Conservation (phyloP, 2,329 filamentous ascomycete species). For the Penicillium sclerotigenum region DNA sequence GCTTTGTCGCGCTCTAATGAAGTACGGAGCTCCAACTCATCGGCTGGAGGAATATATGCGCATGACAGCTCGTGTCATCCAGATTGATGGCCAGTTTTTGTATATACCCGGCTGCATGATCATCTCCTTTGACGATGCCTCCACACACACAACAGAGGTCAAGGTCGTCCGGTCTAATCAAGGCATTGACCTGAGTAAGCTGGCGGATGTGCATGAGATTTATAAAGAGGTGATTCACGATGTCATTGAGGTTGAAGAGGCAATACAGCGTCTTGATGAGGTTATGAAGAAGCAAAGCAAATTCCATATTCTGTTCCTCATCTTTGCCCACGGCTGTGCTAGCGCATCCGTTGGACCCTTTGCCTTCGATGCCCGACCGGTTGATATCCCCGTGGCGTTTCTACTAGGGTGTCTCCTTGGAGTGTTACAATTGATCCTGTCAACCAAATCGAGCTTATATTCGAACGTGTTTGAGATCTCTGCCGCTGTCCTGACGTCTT, state of each 20-base stretch:
- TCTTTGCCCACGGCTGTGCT: constrained; percentile 71
- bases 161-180: constrained; percentile 44
- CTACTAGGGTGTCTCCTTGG: constrained; percentile 72
- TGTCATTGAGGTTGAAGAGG: constrained; percentile 46
- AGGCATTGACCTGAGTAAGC: constrained; percentile 43
- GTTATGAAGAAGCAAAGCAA: constrained; percentile 60
- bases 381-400: constrained; percentile 76
- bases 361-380: constrained; percentile 70
- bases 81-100: constrained; percentile 84
- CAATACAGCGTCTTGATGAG: constrained; percentile 42
- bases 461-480: constrained; percentile 64
- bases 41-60: constrained; percentile 85
- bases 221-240: constrained; percentile 51
- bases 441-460: constrained; percentile 67
- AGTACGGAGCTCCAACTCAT: constrained; percentile 86
- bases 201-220: constrained; percentile 46
- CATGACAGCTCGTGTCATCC: constrained; percentile 83
- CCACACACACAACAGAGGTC: constrained; percentile 48
- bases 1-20: constrained; percentile 82
- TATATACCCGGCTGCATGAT: constrained; percentile 94
- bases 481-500: constrained; percentile 64
- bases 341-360: constrained; percentile 75
- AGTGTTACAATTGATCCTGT: constrained; percentile 68
- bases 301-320: constrained; percentile 52
- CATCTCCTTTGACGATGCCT: constrained; percentile 69